phyloP scores from a whole-genome alignment of 2,329 filamentous ascomycete genomes.

The Trichophyton schoenleinii region DNA sequence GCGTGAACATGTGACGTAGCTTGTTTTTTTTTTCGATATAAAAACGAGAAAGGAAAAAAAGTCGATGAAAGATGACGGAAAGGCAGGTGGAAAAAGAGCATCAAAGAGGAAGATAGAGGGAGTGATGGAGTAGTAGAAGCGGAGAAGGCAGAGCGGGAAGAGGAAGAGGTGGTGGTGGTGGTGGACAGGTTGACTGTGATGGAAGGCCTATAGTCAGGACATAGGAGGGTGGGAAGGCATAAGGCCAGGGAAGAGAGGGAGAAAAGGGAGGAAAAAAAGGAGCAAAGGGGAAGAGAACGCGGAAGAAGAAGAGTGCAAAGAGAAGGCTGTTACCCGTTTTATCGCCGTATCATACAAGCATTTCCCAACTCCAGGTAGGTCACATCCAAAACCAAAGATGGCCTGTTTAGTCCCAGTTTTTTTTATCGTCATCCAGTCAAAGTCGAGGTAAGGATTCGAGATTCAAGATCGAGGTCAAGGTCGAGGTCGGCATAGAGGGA shows the following conservation, averaged over 20 bases:
- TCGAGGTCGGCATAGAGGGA: too few species aligned
- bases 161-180: background rate
- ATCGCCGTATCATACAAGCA: slow-evolving; percentile 5
- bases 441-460: too few species aligned
- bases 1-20: slow-evolving; percentile 1
- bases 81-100: background rate
- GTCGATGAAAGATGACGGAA: background rate
- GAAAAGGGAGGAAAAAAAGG: background rate
- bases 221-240: too few species aligned
- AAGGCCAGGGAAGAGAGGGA: background rate
- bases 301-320: background rate
- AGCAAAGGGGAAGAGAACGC: background rate
- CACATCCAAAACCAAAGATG: background rate
- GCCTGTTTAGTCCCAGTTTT: background rate
- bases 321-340: background rate
- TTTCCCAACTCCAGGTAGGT: slow-evolving; percentile 3
- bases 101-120: background rate
- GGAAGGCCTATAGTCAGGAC: background rate
- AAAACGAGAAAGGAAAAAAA: background rate
- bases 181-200: background rate
- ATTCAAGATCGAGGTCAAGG: too few species aligned
- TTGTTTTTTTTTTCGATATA: background rate
- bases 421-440: background rate
- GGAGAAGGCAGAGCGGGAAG: background rate
- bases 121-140: too few species aligned